These are phyloP conservation scores for Lippia alba DNA, from an alignment of 305 asterid genomes.

Conservation along the genomic window DNA sequence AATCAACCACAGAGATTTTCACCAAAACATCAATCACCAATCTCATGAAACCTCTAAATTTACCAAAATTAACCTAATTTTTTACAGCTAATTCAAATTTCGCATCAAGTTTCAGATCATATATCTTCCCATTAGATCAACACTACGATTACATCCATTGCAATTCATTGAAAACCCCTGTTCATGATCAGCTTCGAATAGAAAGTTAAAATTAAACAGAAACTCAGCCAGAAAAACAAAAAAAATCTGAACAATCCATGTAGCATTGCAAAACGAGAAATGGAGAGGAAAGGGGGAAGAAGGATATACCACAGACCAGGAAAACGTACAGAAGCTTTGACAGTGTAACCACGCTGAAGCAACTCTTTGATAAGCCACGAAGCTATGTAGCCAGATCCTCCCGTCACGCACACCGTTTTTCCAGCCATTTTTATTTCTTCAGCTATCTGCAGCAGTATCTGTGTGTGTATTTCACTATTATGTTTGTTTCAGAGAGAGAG, in stretches of 20 bases:
- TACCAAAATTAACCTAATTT: too few relatives aligned
- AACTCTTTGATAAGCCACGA: conserved; percentile 37
- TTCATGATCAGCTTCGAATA: neutral
- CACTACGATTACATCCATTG: neutral
- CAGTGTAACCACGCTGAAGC: conserved; percentile 39
- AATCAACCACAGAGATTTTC: neutral
- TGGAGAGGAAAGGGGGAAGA: neutral
- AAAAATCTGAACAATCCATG: neutral
- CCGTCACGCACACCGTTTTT: conserved; percentile 34
- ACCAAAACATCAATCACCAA: neutral
- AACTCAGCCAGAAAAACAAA: neutral
- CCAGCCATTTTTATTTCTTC: conserved; percentile 8
- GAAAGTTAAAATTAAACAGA: neutral
- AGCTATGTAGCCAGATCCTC: conserved; percentile 40
- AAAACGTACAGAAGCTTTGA: conserved; percentile 38
- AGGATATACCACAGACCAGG: conserved; percentile 17
- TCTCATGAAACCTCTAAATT: neutral
- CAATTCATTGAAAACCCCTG: neutral
- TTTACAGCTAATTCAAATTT: too few relatives aligned
- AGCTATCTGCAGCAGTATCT: neutral
- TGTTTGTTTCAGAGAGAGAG: too few relatives aligned
- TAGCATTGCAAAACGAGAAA: neutral
- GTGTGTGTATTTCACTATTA: neutral
- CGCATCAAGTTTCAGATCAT: neutral
- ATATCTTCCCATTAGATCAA: neutral